These are phyloP conservation scores for Xylaria multiplex DNA, from an alignment of 2,329 filamentous ascomycete genomes.

Conservation along the genomic window DNA sequence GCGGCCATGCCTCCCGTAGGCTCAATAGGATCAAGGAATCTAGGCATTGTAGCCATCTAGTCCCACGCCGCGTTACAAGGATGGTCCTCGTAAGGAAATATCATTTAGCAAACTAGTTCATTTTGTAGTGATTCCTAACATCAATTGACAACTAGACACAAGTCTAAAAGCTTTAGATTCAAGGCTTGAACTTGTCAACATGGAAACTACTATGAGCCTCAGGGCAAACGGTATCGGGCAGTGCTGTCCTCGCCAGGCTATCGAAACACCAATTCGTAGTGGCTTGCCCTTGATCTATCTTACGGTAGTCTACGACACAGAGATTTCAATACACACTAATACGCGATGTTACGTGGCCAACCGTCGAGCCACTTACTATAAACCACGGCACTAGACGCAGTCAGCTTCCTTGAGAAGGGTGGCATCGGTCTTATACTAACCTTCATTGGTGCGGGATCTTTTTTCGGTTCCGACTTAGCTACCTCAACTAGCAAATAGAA, in stretches of 20 bases:
- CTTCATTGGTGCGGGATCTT: conserved; percentile 29
- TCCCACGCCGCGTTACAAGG: not conserved
- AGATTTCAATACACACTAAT: not conserved
- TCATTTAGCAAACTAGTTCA: not conserved
- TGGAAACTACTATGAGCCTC: not conserved
- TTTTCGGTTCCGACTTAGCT: conserved; percentile 32
- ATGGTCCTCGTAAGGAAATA: not conserved
- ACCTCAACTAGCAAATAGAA: not conserved
- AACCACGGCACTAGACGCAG: not conserved
- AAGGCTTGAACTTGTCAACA: not conserved
- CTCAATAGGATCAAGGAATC: not conserved
- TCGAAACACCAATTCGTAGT: not conserved
- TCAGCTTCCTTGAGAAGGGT: conserved; percentile 44
- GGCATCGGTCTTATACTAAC: conserved; percentile 6
- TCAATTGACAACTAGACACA: not conserved
- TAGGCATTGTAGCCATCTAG: not conserved
- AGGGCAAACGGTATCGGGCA: not conserved
- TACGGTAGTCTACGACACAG: not conserved
- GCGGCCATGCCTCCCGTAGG: not conserved
- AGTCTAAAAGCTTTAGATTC: not conserved
- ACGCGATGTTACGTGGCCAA: conserved; percentile 15
- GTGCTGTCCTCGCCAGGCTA: not conserved
- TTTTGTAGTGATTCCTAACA: not conserved
- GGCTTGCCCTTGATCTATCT: not conserved
- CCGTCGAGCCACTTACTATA: not conserved